Conservation (phyloP, 208 protist genomes). For the Trypanosoma cruzi region DNA sequence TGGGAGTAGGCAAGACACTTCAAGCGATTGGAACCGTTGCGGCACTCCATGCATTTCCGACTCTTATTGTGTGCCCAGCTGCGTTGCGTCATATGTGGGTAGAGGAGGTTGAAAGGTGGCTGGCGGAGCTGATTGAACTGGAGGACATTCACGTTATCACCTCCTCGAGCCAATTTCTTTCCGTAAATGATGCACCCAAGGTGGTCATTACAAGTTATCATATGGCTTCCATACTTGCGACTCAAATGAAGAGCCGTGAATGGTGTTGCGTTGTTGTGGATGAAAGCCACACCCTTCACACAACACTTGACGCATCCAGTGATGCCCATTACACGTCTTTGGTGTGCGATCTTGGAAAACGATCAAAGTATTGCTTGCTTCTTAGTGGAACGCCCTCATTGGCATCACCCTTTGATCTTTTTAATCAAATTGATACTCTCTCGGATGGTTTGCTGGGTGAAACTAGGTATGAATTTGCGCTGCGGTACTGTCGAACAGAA, state of each 20-base stretch:
- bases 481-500: conserved; percentile 62
- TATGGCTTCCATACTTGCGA: conserved; percentile 63
- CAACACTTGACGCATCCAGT: conserved; percentile 41
- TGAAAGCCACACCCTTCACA: conserved; percentile 85
- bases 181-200: conserved; percentile 37
- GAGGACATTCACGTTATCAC: conserved; percentile 74
- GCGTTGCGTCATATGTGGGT: conserved; percentile 81
- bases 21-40: conserved; percentile 65
- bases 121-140: conserved; percentile 59
- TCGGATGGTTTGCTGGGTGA: conserved; percentile 52
- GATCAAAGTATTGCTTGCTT: conserved; percentile 57
- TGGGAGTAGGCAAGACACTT: conserved; percentile 88
- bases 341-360: conserved; percentile 40
- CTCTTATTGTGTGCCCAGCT: conserved; percentile 79
- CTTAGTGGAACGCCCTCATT: conserved; percentile 73
- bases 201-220: conserved; percentile 85
- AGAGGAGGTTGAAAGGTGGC: conserved; percentile 79
- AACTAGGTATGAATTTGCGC: conserved; percentile 65
- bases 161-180: conserved; percentile 60
- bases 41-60: conserved; percentile 59
- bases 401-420: conserved; percentile 74
- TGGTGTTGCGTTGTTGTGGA: conserved; percentile 74
- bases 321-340: conserved; percentile 76
- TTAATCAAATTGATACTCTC: conserved; percentile 73
- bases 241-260: conserved; percentile 32